Conservation (phyloP, 208 protist genomes). For the Leishmania tarentolae region DNA sequence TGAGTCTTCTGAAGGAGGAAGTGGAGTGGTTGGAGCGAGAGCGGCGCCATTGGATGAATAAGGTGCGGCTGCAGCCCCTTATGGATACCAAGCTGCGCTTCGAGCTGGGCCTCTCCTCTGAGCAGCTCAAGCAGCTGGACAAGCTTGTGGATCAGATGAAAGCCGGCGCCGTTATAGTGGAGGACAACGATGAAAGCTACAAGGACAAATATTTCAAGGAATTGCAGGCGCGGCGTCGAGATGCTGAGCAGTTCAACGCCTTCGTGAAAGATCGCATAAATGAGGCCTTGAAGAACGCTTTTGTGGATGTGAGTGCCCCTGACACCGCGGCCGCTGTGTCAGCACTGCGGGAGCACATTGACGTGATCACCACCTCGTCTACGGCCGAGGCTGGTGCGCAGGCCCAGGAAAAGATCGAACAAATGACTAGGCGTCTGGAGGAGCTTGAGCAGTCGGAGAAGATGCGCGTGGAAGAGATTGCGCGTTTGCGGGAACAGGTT, state of each 20-base stretch:
- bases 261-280: constrained; percentile 79
- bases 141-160: constrained; percentile 89
- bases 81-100: constrained; percentile 88
- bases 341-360: constrained; percentile 67
- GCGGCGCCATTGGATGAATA: constrained; percentile 89
- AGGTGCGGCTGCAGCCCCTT: constrained; percentile 88
- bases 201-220: constrained; percentile 81
- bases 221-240: constrained; percentile 58
- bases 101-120: constrained; percentile 77
- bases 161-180: constrained; percentile 52
- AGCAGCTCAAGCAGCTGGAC: constrained; percentile 85
- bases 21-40: constrained; percentile 90
- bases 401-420: constrained; percentile 35
- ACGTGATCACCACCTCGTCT: constrained; percentile 41
- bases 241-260: constrained; percentile 77
- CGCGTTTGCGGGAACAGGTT: constrained; percentile 61
- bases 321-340: constrained; percentile 52
- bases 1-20: constrained; percentile 81
- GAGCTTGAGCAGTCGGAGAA: constrained; percentile 73
- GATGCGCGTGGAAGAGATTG: constrained; percentile 43
- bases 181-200: constrained; percentile 70
- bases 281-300: constrained; percentile 56
- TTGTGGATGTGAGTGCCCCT: constrained; percentile 41
- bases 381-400: constrained; percentile 21
- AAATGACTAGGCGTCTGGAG: constrained; percentile 53